These are phyloP conservation scores for Berkeleyomyces basicola DNA, from an alignment of 2,329 filamentous ascomycete species.

Conservation along the genomic window DNA sequence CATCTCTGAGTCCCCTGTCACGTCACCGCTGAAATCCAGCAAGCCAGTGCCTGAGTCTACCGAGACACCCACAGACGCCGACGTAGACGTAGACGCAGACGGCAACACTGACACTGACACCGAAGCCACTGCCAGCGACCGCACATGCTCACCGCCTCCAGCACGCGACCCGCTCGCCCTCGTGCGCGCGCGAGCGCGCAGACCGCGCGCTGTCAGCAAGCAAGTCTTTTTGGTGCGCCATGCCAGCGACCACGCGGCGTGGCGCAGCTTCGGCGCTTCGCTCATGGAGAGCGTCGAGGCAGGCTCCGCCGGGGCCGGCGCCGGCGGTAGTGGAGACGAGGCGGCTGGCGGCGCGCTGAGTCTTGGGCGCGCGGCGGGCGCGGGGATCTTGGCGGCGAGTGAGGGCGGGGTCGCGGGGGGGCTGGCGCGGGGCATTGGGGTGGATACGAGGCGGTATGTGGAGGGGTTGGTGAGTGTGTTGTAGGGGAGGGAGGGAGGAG, in stretches of 20 bases:
- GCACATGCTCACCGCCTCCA: neutral
- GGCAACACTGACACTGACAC: conserved; percentile 13
- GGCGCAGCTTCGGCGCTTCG: conserved; percentile 21
- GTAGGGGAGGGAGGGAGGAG: neutral
- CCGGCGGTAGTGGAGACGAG: conserved; percentile 6
- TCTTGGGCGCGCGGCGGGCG: neutral
- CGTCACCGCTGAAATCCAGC: neutral
- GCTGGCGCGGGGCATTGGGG: conserved; percentile 55
- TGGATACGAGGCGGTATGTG: conserved; percentile 61
- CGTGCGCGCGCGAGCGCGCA: neutral
- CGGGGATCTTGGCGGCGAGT: neutral
- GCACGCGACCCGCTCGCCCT: neutral
- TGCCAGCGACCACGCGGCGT: conserved; percentile 37
- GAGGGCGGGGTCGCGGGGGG: conserved; percentile 27
- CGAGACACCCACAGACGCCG: conserved; percentile 9
- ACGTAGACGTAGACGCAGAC: conserved; percentile 15
- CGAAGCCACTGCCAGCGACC: conserved; percentile 12
- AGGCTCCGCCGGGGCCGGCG: conserved; percentile 13
- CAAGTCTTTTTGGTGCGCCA: conserved; percentile 46
- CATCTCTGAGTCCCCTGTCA: conserved; percentile 7
- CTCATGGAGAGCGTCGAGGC: conserved; percentile 21
- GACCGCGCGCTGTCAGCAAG: conserved; percentile 25
- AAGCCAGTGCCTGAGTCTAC: neutral
- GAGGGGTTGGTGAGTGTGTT: conserved; percentile 46
- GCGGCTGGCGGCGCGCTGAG: conserved; percentile 32